phyloP scores from a whole-genome alignment of 163 green algal genomes.

The Chlamydomonas reinhardtii region DNA sequence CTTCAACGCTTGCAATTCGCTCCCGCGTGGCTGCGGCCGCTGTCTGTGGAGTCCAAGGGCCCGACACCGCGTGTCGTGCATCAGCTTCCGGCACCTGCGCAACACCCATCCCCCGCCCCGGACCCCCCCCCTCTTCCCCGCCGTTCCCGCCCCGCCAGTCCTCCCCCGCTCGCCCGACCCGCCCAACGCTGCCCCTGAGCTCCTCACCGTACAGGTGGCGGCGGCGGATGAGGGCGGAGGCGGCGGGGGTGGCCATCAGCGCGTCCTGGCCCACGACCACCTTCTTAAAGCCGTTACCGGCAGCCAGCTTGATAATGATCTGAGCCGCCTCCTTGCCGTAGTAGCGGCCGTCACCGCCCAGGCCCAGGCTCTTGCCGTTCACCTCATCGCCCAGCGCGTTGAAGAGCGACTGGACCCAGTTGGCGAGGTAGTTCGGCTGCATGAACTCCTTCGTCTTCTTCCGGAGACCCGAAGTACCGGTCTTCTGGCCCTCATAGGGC shows the following conservation, averaged over 20 bases:
- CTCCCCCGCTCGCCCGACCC: too few species aligned
- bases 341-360: slow-evolving; percentile 98
- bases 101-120: neutral
- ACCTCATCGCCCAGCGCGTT: slow-evolving; percentile 92
- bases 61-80: too few species aligned
- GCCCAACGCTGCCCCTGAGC: too few species aligned
- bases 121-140: too few species aligned
- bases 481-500: slow-evolving; percentile 99
- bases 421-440: slow-evolving; percentile 96
- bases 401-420: slow-evolving; percentile 99
- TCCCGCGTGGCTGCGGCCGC: too few species aligned
- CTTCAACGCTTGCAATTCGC: too few species aligned
- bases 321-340: slow-evolving; percentile 98
- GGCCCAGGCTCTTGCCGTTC: slow-evolving; percentile 87
- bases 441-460: slow-evolving; percentile 96
- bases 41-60: too few species aligned
- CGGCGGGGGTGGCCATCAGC: slow-evolving; percentile 96
- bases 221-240: slow-evolving; percentile 94
- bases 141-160: too few species aligned
- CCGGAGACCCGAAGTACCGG: slow-evolving; percentile 95
- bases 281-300: slow-evolving; percentile 93
- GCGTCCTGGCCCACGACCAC: slow-evolving; percentile 91
- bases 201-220: slow-evolving; percentile 84
- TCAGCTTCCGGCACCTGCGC: too few species aligned
- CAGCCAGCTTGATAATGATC: slow-evolving; percentile 97